These are phyloP conservation scores for Rhodotorula glutinis DNA, from an alignment of 1,284 basidiomycete species.

Conservation along the genomic window DNA sequence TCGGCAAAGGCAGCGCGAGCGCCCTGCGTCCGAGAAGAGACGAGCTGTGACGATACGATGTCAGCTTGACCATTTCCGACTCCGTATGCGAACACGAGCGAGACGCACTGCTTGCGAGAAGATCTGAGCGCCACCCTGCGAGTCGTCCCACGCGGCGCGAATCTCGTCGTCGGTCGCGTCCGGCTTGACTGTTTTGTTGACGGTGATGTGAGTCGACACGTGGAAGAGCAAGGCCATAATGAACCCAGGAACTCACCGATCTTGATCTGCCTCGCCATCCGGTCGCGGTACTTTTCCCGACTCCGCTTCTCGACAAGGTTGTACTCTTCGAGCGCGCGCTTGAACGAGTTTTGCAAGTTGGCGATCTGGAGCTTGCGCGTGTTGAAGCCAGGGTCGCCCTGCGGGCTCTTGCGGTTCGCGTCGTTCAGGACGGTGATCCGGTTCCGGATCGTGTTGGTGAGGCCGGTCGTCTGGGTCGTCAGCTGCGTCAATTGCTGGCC, in stretches of 20 bases:
- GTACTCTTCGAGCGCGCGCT: constrained; percentile 55
- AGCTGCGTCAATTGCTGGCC: constrained; percentile 37
- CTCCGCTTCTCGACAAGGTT: constrained; percentile 91
- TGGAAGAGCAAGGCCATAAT: too few species aligned
- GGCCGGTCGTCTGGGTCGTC: constrained; percentile 37
- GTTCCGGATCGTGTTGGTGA: constrained; percentile 43
- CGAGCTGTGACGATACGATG: constrained; percentile 56
- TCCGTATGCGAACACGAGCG: too few species aligned
- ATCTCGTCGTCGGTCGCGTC: constrained; percentile 83
- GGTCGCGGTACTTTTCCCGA: constrained; percentile 86
- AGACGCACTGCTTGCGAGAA: constrained; percentile 82
- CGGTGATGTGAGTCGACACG: neutral
- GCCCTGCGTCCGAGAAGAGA: constrained; percentile 77
- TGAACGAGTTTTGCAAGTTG: constrained; percentile 47
- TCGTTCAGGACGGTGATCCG: constrained; percentile 43
- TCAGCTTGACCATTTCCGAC: too few species aligned
- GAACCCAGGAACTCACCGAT: constrained; percentile 66
- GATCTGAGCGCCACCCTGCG: constrained; percentile 72
- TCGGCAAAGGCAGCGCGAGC: constrained; percentile 80
- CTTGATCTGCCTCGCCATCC: constrained; percentile 92
- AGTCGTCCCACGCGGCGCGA: constrained; percentile 62
- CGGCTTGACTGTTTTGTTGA: constrained; percentile 64
- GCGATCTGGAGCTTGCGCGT: constrained; percentile 43
- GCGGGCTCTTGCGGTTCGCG: constrained; percentile 34
- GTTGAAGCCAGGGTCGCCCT: constrained; percentile 40